These are phyloP conservation scores for Drechslerella coelobrocha DNA, from an alignment of 2,329 filamentous ascomycete genomes.

Conservation along the genomic window DNA sequence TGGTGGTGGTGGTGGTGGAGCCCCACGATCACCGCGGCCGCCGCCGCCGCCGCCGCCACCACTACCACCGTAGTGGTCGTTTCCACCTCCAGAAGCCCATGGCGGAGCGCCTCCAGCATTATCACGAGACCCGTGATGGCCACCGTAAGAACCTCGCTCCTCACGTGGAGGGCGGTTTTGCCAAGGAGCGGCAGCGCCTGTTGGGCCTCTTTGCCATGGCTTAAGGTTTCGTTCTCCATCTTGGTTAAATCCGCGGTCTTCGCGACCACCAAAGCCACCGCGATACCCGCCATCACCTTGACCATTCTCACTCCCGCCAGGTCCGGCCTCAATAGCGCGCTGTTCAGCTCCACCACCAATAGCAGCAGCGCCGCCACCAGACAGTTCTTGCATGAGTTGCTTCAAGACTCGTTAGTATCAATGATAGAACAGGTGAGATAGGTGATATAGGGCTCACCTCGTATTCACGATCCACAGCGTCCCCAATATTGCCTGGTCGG, in stretches of 20 bases:
- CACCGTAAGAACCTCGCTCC: constrained; percentile 65
- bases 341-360: constrained; percentile 70
- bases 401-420: constrained; percentile 62
- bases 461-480: constrained; percentile 91
- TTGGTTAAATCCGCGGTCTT: constrained; percentile 49
- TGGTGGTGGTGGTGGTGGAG: constrained; percentile 66
- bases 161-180: constrained; percentile 61
- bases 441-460: constrained; percentile 69
- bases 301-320: constrained; percentile 66
- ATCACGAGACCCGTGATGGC: constrained; percentile 62
- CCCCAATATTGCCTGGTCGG: constrained; percentile 67
- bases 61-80: constrained; percentile 66
- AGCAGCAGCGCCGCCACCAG: constrained; percentile 68
- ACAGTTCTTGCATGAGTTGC: constrained; percentile 98
- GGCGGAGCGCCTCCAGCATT: constrained; percentile 67
- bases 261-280: constrained; percentile 51
- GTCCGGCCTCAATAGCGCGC: constrained; percentile 78
- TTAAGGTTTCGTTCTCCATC: constrained; percentile 67
- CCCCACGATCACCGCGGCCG: constrained; percentile 61
- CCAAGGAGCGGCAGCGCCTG: constrained; percentile 85
- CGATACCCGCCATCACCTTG: constrained; percentile 51
- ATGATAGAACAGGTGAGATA: not conserved
- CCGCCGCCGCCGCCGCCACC: constrained; percentile 60
- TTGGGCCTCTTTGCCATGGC: constrained; percentile 88
- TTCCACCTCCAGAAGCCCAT: constrained; percentile 58